A percentile compares a stretch with the other conserved stretches of the same genome.
These are phyloP conservation scores for Fusarium proliferatum DNA, from an alignment of 2,329 filamentous ascomycete species.

Conservation along the genomic window DNA sequence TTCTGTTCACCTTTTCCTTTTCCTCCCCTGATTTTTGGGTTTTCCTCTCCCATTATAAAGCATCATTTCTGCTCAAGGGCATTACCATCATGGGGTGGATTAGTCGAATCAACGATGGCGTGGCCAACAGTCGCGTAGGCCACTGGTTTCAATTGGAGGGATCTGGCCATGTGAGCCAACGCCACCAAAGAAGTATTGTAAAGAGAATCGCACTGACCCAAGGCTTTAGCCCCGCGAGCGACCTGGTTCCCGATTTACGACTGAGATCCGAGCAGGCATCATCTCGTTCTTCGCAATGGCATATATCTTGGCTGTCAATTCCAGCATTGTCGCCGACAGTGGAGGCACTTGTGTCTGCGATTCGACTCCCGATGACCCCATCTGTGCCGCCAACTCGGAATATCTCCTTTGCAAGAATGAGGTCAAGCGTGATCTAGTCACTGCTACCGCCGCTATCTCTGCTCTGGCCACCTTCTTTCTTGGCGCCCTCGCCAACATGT, in stretches of 20 bases:
- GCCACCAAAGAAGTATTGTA: background rate
- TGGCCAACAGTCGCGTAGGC: background rate
- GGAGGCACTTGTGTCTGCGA: background rate
- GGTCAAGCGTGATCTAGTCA: background rate
- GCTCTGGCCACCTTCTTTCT: background rate
- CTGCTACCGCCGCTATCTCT: background rate
- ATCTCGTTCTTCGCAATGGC: background rate
- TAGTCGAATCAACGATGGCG: background rate
- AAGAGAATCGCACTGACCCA: background rate
- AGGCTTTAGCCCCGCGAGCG: background rate
- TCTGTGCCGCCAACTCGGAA: background rate
- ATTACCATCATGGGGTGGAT: background rate
- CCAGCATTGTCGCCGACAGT: background rate
- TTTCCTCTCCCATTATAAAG: background rate
- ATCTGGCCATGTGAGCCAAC: background rate
- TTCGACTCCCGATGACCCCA: background rate
- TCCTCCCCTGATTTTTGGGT: background rate
- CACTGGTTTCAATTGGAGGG: background rate
- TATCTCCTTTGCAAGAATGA: background rate
- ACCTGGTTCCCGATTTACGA: background rate
- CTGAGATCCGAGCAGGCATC: background rate
- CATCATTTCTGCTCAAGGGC: background rate
- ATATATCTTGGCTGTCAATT: background rate
- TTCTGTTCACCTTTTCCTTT: background rate
- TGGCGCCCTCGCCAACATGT: background rate